Evolutionary conservation across 768 basidiomycete species (phyloP).

Genomic region (Coprinopsis strossmayeri): DNA sequence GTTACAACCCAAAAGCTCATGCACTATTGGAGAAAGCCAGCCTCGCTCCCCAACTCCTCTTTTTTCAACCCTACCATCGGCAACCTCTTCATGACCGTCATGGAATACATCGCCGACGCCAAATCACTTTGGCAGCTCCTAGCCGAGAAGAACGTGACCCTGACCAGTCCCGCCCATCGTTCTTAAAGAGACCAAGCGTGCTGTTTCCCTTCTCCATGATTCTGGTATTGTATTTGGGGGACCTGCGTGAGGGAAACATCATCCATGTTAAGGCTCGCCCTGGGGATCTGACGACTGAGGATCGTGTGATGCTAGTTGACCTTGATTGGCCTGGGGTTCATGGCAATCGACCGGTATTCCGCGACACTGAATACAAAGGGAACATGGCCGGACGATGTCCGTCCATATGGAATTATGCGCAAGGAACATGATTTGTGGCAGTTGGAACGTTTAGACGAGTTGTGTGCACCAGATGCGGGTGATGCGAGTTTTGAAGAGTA

Average conservation of each 20-base stretch:
- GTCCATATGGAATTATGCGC: slow-evolving; percentile 2
- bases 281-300: not conserved
- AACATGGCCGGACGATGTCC: not conserved
- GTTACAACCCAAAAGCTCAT: slow-evolving; percentile 16
- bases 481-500: too few relatives aligned
- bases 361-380: not conserved
- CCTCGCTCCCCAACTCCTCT: slow-evolving; percentile 16
- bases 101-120: slow-evolving; percentile 10
- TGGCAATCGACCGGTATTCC: slow-evolving; percentile 2
- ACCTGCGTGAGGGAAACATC: too few relatives aligned
- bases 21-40: slow-evolving; percentile 11
- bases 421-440: slow-evolving; percentile 6
- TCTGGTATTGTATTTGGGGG: too few relatives aligned
- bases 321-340: slow-evolving; percentile 2
- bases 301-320: slow-evolving; percentile 1
- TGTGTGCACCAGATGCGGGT: too few relatives aligned
- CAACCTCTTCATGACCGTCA: slow-evolving; percentile 8
- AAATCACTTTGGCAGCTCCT: slow-evolving; percentile 12
- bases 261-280: too few relatives aligned
- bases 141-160: slow-evolving; percentile 17
- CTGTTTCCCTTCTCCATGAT: slow-evolving; percentile 13
- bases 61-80: slow-evolving; percentile 14
- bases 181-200: slow-evolving; percentile 8
- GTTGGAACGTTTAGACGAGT: not conserved
- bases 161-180: slow-evolving; percentile 11